Conservation (phyloP, 2,329 filamentous ascomycete species). For the Scedosporium aurantiacum region DNA sequence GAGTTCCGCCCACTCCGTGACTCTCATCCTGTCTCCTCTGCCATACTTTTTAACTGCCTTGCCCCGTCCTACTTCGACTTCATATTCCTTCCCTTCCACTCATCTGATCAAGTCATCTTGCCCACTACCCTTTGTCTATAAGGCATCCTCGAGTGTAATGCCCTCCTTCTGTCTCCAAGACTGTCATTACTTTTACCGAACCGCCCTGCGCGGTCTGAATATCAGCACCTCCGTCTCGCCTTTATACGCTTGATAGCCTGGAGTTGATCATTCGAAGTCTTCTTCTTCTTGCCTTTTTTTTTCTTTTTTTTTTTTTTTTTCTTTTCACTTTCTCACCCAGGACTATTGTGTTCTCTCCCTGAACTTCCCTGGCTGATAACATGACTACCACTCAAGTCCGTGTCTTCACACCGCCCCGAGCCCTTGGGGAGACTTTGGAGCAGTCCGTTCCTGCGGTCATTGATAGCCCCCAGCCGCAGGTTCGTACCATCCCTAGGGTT, state of each 20-base stretch:
- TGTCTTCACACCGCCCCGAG: slow-evolving; percentile 50
- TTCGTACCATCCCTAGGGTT: not conserved
- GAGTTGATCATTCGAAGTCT: not conserved
- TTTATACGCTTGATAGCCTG: slow-evolving; percentile 49
- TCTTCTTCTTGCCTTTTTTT: not conserved
- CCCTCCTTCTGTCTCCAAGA: slow-evolving; percentile 73
- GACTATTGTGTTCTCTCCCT: not conserved
- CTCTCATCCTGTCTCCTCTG: not conserved
- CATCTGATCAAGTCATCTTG: slow-evolving; percentile 4
- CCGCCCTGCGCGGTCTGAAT: slow-evolving; percentile 73
- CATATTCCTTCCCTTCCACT: slow-evolving; percentile 1
- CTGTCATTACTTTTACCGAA: slow-evolving; percentile 90
- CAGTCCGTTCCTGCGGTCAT: slow-evolving; percentile 15
- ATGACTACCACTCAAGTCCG: slow-evolving; percentile 26
- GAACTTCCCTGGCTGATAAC: slow-evolving; percentile 9
- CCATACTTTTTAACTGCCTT: not conserved
- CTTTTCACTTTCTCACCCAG: not conserved
- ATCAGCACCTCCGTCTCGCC: slow-evolving; percentile 70
- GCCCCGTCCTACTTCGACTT: not conserved
- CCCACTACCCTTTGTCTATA: slow-evolving; percentile 12
- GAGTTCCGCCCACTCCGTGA: not conserved
- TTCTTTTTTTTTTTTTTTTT: not conserved
- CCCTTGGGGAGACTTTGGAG: slow-evolving; percentile 60
- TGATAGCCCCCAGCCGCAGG: not conserved
- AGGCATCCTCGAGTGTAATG: slow-evolving; percentile 46